Evolutionary conservation across 192 early-diverging fungal species (phyloP).

Genomic region (Jimgerdemannia flammicorona): DNA sequence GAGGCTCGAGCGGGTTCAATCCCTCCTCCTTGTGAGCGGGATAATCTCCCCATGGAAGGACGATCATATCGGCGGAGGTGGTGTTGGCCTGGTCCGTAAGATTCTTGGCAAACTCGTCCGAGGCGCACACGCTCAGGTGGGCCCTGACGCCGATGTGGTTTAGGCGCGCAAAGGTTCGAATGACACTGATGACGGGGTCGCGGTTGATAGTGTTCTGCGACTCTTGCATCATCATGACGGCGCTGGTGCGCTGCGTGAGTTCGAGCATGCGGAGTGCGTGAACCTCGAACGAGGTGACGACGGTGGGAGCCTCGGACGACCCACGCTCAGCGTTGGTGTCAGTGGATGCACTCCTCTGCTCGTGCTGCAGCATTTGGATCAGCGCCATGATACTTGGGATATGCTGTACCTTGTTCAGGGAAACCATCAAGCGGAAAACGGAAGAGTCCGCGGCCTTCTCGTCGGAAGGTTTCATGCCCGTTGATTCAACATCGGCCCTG

Average conservation of each 20-base stretch:
- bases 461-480: not conserved
- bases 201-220: conserved; percentile 49
- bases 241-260: conserved; percentile 75
- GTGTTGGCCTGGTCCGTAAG: conserved; percentile 54
- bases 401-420: conserved; percentile 55
- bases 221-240: conserved; percentile 76
- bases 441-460: not conserved
- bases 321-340: not conserved
- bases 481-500: not conserved
- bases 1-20: conserved; percentile 14
- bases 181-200: conserved; percentile 79
- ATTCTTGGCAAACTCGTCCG: conserved; percentile 65
- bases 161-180: conserved; percentile 77
- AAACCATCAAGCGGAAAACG: conserved; percentile 42
- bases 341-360: conserved; percentile 9
- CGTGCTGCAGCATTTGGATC: conserved; percentile 52
- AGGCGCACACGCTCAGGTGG: conserved; percentile 53
- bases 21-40: conserved; percentile 4
- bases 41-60: conserved; percentile 64
- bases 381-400: conserved; percentile 74
- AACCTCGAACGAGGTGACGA: conserved; percentile 15
- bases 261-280: conserved; percentile 77
- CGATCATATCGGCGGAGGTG: conserved; percentile 57
- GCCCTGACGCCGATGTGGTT: conserved; percentile 63
- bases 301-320: conserved; percentile 3